Evolutionary conservation across 1,284 basidiomycete species (phyloP), one percentile per base, ranked within the genome.

Genomic region (Agroathelia rolfsii): DNA sequence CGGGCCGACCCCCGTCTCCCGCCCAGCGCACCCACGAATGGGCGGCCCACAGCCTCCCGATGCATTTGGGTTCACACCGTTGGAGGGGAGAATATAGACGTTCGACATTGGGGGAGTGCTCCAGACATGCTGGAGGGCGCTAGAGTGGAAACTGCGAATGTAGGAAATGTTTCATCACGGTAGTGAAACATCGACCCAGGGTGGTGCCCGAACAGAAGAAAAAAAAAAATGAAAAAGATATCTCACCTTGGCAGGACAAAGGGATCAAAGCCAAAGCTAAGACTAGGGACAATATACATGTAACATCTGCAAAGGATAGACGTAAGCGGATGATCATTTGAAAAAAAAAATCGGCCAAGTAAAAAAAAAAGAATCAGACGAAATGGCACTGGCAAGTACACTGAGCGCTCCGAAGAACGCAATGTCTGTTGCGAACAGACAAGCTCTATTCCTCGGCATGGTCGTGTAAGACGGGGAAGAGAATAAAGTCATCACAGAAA

Each of bases 381-480:
- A 78, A 80, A 75, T 69, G 76, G 74, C 76, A 77, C 78, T 81
- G 78, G 78, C 78, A 80, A 75, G 77, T 76, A 69, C 76, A 68
- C 76, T 78, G 51, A 67, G 69, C 65, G 57, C 53, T 59, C 64
- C 63, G 57, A 44, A 69, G 61, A 63, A 60, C 62, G 66, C 72
- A 56, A n/a, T 60, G 67, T 72, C 63, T 63, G 73, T 75, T 76
- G 73, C 72, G 71, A 77, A 76, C 71, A 65, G 62, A 74, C 71
- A 44, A 57, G 46, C 75, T 77, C 74, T 77, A 53, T 71, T 66
- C 52, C 77, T 81, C 77, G 71, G 61, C 67, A 76, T 71, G 65
- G 73, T 81, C 77, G 76, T 76, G 50, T 81, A 81, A 56, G 78
- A 76, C 74, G 78, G 77, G 78, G 78, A 80, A 81, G 78, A 80